Conservation (phyloP, 345 rosid species). For the Aegle marmelos region DNA sequence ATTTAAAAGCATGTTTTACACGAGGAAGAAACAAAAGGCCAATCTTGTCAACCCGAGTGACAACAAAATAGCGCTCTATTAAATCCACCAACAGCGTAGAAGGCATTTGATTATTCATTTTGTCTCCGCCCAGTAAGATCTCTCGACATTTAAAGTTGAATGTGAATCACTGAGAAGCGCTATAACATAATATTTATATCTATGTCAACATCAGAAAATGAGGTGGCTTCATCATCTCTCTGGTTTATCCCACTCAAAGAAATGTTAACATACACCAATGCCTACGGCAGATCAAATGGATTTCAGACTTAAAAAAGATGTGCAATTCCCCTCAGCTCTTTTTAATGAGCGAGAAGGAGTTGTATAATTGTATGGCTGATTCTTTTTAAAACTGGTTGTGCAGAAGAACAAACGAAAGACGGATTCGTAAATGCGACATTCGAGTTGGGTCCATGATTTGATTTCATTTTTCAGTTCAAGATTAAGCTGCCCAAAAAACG, state of each 20-base stretch:
- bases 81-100: not conserved
- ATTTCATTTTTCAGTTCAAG: not conserved
- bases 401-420: not conserved
- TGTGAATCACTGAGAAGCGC: not conserved
- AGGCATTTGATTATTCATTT: not conserved
- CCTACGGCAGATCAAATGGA: not conserved
- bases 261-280: not conserved
- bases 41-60: not conserved
- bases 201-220: not conserved
- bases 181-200: not conserved
- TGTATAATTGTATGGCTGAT: too few species aligned
- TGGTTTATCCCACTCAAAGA: not conserved
- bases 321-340: not conserved
- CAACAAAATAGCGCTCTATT: not conserved
- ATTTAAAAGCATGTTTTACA: too few species aligned
- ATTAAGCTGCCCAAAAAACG: not conserved
- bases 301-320: not conserved
- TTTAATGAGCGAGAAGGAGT: too few species aligned
- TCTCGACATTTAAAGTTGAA: too few species aligned
- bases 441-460: not conserved
- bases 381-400: not conserved
- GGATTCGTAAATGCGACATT: not conserved
- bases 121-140: not conserved
- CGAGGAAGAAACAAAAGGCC: not conserved
- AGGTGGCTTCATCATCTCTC: not conserved